These are phyloP conservation scores for Globisporangium heterothallicum DNA, from an alignment of 352 stramenopile species.

Conservation along the genomic window DNA sequence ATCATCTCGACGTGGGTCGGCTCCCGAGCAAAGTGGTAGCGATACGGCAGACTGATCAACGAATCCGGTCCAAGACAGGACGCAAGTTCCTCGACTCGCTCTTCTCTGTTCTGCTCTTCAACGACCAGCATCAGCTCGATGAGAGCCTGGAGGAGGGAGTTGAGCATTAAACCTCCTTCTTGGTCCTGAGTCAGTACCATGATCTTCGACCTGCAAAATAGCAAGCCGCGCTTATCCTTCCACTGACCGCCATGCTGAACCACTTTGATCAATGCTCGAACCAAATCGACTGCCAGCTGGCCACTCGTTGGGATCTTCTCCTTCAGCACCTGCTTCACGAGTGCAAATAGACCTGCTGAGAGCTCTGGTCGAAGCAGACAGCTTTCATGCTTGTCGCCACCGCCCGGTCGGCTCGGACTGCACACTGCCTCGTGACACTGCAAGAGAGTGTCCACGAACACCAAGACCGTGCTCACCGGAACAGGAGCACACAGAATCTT, in stretches of 20 bases:
- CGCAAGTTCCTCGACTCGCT: slow-evolving; percentile 44
- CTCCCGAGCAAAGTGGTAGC: slow-evolving; percentile 65
- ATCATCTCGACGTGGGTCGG: slow-evolving; percentile 60
- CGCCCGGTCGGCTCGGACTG: slow-evolving; percentile 7
- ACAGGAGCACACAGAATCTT: slow-evolving; percentile 62
- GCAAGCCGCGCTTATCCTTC: slow-evolving; percentile 62
- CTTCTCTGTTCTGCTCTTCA: slow-evolving; percentile 58
- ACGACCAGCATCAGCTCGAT: slow-evolving; percentile 82
- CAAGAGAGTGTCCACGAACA: slow-evolving; percentile 42
- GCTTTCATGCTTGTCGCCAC: background rate
- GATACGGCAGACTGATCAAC: slow-evolving; percentile 64
- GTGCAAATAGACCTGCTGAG: slow-evolving; percentile 54
- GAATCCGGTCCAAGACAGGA: slow-evolving; percentile 49
- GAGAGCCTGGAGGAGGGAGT: slow-evolving; percentile 69
- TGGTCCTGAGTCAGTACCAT: slow-evolving; percentile 80
- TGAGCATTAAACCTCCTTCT: slow-evolving; percentile 70
- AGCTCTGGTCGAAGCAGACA: slow-evolving; percentile 52
- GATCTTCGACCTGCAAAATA: slow-evolving; percentile 85
- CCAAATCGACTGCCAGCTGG: slow-evolving; percentile 49
- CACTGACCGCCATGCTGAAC: slow-evolving; percentile 58
- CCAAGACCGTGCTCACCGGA: slow-evolving; percentile 51
- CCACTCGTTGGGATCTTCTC: slow-evolving; percentile 54
- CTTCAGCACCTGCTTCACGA: slow-evolving; percentile 63
- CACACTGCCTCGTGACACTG: slow-evolving; percentile 6
- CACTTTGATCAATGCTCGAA: slow-evolving; percentile 60